Evolutionary conservation across 106 monocot species (phyloP).

Genomic region (Dioscorea alata): DNA sequence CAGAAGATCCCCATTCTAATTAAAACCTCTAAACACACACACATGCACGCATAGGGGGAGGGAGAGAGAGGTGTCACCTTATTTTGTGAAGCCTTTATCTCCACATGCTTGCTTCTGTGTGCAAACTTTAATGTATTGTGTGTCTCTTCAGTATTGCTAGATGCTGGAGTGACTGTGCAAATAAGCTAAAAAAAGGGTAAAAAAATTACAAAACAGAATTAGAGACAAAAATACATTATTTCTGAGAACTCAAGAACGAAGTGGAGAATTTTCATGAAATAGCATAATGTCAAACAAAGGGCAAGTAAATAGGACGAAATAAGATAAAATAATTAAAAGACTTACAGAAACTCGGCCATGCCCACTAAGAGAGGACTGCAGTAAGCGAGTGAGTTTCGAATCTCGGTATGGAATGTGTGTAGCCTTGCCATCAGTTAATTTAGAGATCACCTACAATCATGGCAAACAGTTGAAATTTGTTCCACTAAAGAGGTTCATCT

Average conservation of each 20-base stretch:
- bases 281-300: neutral
- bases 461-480: neutral
- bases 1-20: neutral
- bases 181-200: slow-evolving; percentile 54
- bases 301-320: neutral
- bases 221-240: too few species aligned
- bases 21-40: neutral
- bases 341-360: slow-evolving; percentile 96
- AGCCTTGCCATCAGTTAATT: slow-evolving; percentile 90
- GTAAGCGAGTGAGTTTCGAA: slow-evolving; percentile 93
- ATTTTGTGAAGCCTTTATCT: slow-evolving; percentile 93
- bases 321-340: neutral
- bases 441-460: slow-evolving; percentile 69
- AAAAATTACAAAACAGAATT: neutral
- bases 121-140: slow-evolving; percentile 99
- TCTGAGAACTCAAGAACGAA: too few species aligned
- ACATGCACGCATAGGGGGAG: too few species aligned
- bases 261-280: too few species aligned
- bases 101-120: slow-evolving; percentile 87
- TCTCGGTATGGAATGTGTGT: slow-evolving; percentile 91
- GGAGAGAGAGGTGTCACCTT: slow-evolving; percentile 41
- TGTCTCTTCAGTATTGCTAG: slow-evolving; percentile 96
- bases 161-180: slow-evolving; percentile 94
- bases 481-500: too few species aligned
- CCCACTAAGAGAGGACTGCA: slow-evolving; percentile 97